A percentile compares a stretch with the other conserved stretches of the same genome.
These are phyloP conservation scores for Trichophyton equinum DNA, from an alignment of 2,329 filamentous ascomycete species.

Conservation along the genomic window DNA sequence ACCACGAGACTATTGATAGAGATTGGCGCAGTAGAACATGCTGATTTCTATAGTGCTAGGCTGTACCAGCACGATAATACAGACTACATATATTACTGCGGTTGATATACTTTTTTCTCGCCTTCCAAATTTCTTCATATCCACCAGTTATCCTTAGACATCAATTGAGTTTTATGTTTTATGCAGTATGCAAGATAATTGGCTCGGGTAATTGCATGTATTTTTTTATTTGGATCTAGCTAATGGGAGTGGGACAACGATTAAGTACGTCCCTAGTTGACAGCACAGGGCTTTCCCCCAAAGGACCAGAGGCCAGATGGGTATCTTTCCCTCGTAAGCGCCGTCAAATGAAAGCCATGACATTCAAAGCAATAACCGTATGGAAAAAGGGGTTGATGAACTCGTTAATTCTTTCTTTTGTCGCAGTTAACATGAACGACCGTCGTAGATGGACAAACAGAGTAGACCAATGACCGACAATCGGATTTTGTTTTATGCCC, in stretches of 20 bases:
- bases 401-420: slow-evolving; percentile 2
- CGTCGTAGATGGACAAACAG: not conserved
- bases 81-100: not conserved
- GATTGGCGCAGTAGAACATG: slow-evolving; percentile 7
- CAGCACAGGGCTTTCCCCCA: slow-evolving; percentile 98
- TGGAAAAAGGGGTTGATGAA: slow-evolving; percentile 22
- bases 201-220: not conserved
- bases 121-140: not conserved
- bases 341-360: slow-evolving; percentile 42
- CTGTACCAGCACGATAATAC: not conserved
- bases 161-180: not conserved
- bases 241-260: slow-evolving; percentile 47
- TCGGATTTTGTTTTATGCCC: not conserved
- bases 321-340: slow-evolving; percentile 99
- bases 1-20: slow-evolving; percentile 1
- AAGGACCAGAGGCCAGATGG: slow-evolving; percentile 39
- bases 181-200: not conserved
- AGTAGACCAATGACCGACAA: not conserved
- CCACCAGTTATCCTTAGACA: not conserved
- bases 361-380: slow-evolving; percentile 10
- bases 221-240: not conserved
- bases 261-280: slow-evolving; percentile 69
- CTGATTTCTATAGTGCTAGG: slow-evolving; percentile 5
- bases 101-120: too few relatives aligned
- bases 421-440: not conserved